phyloP scores from a whole-genome alignment of 2,329 filamentous ascomycete species.

The Pyricularia pennisetigena region DNA sequence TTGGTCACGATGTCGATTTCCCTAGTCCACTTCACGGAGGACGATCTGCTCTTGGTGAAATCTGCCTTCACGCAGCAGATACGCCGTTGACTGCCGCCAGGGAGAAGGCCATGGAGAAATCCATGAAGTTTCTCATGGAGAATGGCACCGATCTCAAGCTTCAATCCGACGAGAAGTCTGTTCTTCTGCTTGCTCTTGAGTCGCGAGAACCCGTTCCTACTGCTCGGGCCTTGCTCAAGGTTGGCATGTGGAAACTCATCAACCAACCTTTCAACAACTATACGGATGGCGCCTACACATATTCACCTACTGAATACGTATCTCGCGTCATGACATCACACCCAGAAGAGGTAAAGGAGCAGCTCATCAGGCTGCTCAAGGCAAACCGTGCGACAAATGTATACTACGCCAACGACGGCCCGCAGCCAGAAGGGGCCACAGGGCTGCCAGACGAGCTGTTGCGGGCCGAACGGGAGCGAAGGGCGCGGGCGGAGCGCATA shows the following conservation, averaged over 20 bases:
- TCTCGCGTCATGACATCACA: conserved; percentile 27
- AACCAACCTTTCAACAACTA: conserved; percentile 50
- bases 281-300: conserved; percentile 41
- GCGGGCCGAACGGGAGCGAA: conserved; percentile 38
- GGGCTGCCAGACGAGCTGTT: conserved; percentile 42
- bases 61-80: conserved; percentile 47
- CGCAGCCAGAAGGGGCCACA: conserved; percentile 42
- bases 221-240: conserved; percentile 48
- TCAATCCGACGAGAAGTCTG: conserved; percentile 45
- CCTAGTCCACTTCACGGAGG: conserved; percentile 53
- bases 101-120: conserved; percentile 45
- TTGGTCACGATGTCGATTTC: conserved; percentile 55
- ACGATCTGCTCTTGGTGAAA: conserved; percentile 52
- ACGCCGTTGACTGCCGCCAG: conserved; percentile 31
- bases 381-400: conserved; percentile 42
- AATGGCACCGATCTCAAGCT: conserved; percentile 46
- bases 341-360: conserved; percentile 24
- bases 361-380: conserved; percentile 37
- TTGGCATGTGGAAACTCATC: conserved; percentile 54
- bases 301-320: conserved; percentile 57
- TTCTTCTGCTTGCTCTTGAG: conserved; percentile 51
- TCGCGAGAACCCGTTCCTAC: conserved; percentile 42
- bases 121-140: conserved; percentile 43
- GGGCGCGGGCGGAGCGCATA: conserved; percentile 33
- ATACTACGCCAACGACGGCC: conserved; percentile 42